Conservation (phyloP, 805 yeast species). For the Wickerhamiella occidentalis region DNA sequence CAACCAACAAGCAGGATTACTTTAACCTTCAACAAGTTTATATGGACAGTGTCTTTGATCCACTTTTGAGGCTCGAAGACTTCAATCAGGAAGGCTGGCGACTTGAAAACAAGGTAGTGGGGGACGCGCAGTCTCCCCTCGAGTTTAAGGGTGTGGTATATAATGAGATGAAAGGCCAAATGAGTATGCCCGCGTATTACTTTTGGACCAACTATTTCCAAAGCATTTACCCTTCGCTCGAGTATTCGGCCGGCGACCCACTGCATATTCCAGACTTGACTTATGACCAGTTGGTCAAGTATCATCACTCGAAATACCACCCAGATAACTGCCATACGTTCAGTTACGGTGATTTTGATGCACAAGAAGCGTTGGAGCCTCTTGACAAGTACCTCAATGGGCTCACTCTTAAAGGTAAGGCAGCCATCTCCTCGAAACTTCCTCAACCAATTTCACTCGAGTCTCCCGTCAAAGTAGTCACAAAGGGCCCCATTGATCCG, state of each 20-base stretch:
- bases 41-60: slow-evolving; percentile 74
- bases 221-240: slow-evolving; percentile 67
- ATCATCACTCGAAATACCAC: slow-evolving; percentile 67
- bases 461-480: slow-evolving; percentile 29
- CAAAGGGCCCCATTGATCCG: slow-evolving; percentile 74
- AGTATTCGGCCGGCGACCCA: slow-evolving; percentile 95
- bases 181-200: slow-evolving; percentile 75
- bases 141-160: slow-evolving; percentile 90
- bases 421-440: background rate
- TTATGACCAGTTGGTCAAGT: slow-evolving; percentile 64
- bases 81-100: slow-evolving; percentile 98
- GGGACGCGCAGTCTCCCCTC: slow-evolving; percentile 49
- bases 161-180: slow-evolving; percentile 97
- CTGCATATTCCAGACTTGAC: slow-evolving; percentile 56
- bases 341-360: slow-evolving; percentile 64
- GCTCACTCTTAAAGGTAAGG: slow-evolving; percentile 1
- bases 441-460: slow-evolving; percentile 33
- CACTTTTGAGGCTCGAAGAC: slow-evolving; percentile 64
- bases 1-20: slow-evolving; percentile 75
- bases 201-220: slow-evolving; percentile 78
- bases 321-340: slow-evolving; percentile 82
- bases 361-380: slow-evolving; percentile 19
- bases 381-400: slow-evolving; percentile 17
- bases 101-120: slow-evolving; percentile 54
- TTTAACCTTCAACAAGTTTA: slow-evolving; percentile 77